Evolutionary conservation across 306 rosid species (phyloP).

Genomic region (Pterocarpus macrocarpus): DNA sequence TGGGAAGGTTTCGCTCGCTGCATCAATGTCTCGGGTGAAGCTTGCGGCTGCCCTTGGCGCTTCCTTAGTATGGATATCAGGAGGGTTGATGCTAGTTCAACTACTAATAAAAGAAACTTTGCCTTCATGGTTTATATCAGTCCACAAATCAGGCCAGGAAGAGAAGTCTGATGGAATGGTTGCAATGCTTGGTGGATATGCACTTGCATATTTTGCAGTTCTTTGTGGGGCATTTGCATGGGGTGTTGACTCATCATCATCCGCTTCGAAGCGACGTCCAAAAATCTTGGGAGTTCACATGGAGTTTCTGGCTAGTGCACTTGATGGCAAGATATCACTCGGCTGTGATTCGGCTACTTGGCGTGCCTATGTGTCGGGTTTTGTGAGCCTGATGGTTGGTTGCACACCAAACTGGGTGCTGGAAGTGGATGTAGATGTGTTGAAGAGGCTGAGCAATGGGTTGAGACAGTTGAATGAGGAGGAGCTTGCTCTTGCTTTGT

Average conservation of each 20-base stretch:
- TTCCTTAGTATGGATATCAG: constrained; percentile 87
- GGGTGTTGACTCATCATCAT: constrained; percentile 90
- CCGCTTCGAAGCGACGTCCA: constrained; percentile 84
- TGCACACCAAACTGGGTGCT: constrained; percentile 88
- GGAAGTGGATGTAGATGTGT: constrained; percentile 78
- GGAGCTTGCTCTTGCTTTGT: constrained; percentile 88
- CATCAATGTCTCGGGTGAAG: constrained; percentile 78
- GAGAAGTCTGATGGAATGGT: constrained; percentile 75
- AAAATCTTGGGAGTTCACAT: constrained; percentile 79
- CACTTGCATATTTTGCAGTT: constrained; percentile 84
- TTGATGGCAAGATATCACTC: constrained; percentile 91
- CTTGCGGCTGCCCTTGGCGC: constrained; percentile 95
- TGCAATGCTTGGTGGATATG: constrained; percentile 88
- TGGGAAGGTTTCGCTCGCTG: constrained; percentile 75
- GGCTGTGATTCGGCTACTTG: constrained; percentile 90
- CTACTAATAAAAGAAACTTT: constrained; percentile 84
- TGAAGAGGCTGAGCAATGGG: constrained; percentile 86
- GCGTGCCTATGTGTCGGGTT: constrained; percentile 88
- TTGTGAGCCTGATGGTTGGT: constrained; percentile 85
- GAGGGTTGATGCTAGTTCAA: constrained; percentile 82
- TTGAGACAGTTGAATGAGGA: constrained; percentile 83
- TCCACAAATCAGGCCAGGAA: constrained; percentile 67
- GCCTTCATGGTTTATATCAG: constrained; percentile 93
- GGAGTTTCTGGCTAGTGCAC: constrained; percentile 95
- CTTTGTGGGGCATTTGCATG: constrained; percentile 90